phyloP scores from a whole-genome alignment of 1,139 yeast species.

The Magnusiomyces magnusii region DNA sequence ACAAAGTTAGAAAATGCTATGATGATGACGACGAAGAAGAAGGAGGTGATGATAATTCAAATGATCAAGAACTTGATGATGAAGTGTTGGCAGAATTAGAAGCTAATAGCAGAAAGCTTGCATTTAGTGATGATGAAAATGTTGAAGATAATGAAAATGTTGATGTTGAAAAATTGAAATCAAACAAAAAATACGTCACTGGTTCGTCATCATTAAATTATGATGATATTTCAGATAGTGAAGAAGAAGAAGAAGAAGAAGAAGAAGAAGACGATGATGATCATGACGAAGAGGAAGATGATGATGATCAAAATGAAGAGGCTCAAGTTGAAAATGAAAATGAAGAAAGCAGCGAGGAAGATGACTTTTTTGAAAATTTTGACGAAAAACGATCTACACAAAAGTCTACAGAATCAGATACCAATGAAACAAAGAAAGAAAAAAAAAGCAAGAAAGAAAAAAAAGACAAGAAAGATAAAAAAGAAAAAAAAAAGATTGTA shows the following conservation, averaged over 20 bases:
- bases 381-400: background rate
- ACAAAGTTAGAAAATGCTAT: constrained; percentile 6
- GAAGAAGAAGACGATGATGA: constrained; percentile 27
- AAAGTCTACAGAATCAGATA: constrained; percentile 10
- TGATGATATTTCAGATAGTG: constrained; percentile 28
- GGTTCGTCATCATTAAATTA: constrained; percentile 16
- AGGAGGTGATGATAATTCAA: constrained; percentile 11
- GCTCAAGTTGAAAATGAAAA: constrained; percentile 15
- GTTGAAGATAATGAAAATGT: constrained; percentile 12
- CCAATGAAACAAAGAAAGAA: constrained; percentile 10
- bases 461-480: constrained; percentile 36
- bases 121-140: constrained; percentile 18
- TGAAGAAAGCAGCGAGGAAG: constrained; percentile 30
- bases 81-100: background rate
- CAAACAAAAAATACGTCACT: constrained; percentile 18
- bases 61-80: constrained; percentile 16
- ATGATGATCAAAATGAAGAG: constrained; percentile 13
- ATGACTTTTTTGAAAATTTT: constrained; percentile 11
- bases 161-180: constrained; percentile 9
- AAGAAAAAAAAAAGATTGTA: constrained; percentile 29
- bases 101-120: background rate
- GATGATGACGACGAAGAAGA: constrained; percentile 14
- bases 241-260: constrained; percentile 20
- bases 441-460: constrained; percentile 41
- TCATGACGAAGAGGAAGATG: constrained; percentile 14